Conservation (phyloP, 306 rosid genomes). For the Cucumis sativus region DNA sequence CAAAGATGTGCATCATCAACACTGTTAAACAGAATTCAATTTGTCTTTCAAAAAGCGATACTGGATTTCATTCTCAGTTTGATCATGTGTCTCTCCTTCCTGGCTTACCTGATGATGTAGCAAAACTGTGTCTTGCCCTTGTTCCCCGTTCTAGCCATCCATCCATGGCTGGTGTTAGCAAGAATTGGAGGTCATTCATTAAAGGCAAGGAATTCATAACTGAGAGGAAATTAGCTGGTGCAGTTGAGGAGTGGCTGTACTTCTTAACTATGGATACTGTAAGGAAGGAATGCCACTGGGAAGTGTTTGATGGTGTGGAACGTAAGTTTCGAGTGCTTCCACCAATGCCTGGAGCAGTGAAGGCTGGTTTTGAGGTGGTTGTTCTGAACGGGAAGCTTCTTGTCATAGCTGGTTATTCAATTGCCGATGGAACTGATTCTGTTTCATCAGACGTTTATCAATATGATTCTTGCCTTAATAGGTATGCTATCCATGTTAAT, state of each 20-base stretch:
- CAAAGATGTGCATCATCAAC: conserved; percentile 47
- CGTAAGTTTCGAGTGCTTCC: conserved; percentile 47
- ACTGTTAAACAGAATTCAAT: conserved; percentile 24
- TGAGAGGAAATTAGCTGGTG: conserved; percentile 60
- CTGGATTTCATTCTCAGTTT: conserved; percentile 18
- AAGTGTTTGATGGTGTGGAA: conserved; percentile 72
- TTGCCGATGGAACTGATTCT: conserved; percentile 24
- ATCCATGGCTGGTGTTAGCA: conserved; percentile 59
- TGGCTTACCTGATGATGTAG: conserved; percentile 87
- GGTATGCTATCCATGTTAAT: conserved; percentile 19
- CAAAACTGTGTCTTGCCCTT: conserved; percentile 79
- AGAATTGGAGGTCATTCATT: conserved; percentile 78
- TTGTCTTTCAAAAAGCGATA: conserved; percentile 28
- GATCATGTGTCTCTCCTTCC: conserved; percentile 43
- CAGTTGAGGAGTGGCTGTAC: conserved; percentile 86
- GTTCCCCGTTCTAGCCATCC: conserved; percentile 70
- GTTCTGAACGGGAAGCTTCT: conserved; percentile 80
- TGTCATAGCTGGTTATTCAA: conserved; percentile 69
- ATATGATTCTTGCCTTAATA: conserved; percentile 75
- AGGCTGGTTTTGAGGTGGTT: conserved; percentile 53
- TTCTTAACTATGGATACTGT: conserved; percentile 43
- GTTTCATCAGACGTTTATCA: conserved; percentile 65
- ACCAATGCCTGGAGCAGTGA: conserved; percentile 53
- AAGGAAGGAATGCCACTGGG: conserved; percentile 76
- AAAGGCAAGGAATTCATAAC: conserved; percentile 68